phyloP scores from a whole-genome alignment of 176 grass and related monocot species.

The Oryza meridionalis region DNA sequence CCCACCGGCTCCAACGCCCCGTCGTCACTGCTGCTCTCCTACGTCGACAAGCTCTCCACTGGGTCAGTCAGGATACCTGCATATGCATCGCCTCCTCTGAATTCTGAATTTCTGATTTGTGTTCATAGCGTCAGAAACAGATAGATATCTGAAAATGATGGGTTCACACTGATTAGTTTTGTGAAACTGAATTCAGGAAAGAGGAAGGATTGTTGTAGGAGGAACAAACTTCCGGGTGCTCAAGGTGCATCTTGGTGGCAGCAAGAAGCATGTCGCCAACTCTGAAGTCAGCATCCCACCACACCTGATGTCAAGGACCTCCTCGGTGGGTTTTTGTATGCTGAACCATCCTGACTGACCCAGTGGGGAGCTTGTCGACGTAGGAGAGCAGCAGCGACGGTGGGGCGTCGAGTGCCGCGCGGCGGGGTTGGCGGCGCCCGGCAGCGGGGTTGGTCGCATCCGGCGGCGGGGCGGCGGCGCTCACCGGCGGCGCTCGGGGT shows the following conservation, averaged over 20 bases:
- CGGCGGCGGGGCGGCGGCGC: too few relatives aligned
- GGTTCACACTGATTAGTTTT: conserved; percentile 1
- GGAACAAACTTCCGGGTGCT: conserved; percentile 88
- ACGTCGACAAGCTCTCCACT: conserved; percentile 75
- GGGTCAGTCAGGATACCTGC: conserved; percentile 50
- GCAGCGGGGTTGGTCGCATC: too few relatives aligned
- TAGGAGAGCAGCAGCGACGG: too few relatives aligned
- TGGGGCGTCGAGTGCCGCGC: too few relatives aligned
- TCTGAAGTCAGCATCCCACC: conserved; percentile 55
- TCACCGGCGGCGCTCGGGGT: too few relatives aligned
- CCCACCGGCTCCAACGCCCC: too few relatives aligned
- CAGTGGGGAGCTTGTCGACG: too few relatives aligned
- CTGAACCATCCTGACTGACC: too few relatives aligned
- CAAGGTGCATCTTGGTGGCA: conserved; percentile 65
- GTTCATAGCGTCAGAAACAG: not conserved
- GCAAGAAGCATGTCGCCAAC: conserved; percentile 45
- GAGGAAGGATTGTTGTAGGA: conserved; percentile 88
- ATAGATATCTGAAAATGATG: not conserved
- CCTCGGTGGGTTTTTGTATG: conserved; percentile 46
- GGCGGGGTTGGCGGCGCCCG: too few relatives aligned
- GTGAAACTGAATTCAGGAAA: conserved; percentile 29
- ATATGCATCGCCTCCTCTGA: conserved; percentile 1
- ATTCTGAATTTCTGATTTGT: not conserved
- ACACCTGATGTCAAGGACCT: conserved; percentile 73
- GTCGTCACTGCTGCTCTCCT: conserved; percentile 88